A percentile compares a stretch with the other conserved stretches of the same genome.
Conservation (phyloP, 768 basidiomycete genomes). For the Royoungia palumana region DNA sequence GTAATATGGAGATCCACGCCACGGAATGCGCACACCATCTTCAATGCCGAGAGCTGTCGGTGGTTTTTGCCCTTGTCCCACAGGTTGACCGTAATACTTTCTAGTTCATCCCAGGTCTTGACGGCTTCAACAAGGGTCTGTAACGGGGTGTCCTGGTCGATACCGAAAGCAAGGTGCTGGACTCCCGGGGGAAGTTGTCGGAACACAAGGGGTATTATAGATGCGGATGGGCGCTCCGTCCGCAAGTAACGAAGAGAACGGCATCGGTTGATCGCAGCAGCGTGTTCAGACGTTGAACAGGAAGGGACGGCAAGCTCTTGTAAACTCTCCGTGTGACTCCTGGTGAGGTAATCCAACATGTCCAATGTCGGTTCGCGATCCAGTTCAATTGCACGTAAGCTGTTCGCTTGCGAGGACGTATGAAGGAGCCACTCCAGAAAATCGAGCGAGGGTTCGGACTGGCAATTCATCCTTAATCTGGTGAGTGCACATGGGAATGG, state of each 20-base stretch:
- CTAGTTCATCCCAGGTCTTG: conserved; percentile 42
- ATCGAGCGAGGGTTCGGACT: conserved; percentile 55
- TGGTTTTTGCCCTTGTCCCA: conserved; percentile 52
- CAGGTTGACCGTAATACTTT: conserved; percentile 50
- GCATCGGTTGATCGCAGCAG: conserved; percentile 46
- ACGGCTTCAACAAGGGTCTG: conserved; percentile 54
- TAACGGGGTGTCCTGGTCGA: conserved; percentile 54
- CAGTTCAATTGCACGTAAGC: conserved; percentile 52
- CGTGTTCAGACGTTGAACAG: conserved; percentile 47
- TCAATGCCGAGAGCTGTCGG: conserved; percentile 49
- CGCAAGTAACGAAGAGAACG: conserved; percentile 49
- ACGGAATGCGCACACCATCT: conserved; percentile 60
- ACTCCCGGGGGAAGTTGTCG: conserved; percentile 47
- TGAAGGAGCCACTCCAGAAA: conserved; percentile 71
- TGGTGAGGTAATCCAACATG: conserved; percentile 53
- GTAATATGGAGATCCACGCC: conserved; percentile 56
- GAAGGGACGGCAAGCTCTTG: conserved; percentile 57
- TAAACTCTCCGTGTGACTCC: conserved; percentile 47
- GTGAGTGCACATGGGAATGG: conserved; percentile 48
- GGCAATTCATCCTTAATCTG: conserved; percentile 62
- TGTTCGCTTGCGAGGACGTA: conserved; percentile 43
- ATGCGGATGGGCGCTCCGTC: conserved; percentile 52
- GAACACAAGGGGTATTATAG: conserved; percentile 38
- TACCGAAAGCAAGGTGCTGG: conserved; percentile 57
- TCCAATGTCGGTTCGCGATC: conserved; percentile 56